These are phyloP conservation scores for Lasiodiplodia sp. DNA, from an alignment of 2,329 filamentous ascomycete genomes.

Conservation along the genomic window DNA sequence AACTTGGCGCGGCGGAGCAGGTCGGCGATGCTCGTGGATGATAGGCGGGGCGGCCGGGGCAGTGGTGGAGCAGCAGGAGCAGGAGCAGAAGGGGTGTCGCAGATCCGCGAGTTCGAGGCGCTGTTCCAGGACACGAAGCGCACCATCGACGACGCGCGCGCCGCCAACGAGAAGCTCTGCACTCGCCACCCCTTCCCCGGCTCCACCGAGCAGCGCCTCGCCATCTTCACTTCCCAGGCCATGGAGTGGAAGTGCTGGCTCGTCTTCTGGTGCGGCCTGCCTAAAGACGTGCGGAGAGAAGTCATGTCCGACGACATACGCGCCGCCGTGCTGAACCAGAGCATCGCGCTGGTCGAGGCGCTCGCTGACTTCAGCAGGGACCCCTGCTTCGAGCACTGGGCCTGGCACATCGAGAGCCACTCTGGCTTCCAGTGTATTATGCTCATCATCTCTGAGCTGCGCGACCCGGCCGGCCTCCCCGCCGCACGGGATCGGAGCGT, in stretches of 20 bases:
- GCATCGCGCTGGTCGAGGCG: not conserved
- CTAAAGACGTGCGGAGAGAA: not conserved
- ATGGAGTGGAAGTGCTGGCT: conserved; percentile 17
- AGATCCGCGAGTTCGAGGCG: not conserved
- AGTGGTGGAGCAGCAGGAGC: not conserved
- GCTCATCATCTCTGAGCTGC: conserved; percentile 46
- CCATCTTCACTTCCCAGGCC: not conserved
- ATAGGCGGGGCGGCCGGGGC: conserved; percentile 33
- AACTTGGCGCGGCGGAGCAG: too few species aligned
- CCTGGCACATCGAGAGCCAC: conserved; percentile 45
- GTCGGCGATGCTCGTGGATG: too few species aligned
- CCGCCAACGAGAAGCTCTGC: not conserved
- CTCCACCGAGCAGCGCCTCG: not conserved
- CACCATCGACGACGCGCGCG: not conserved
- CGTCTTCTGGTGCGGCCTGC: conserved; percentile 4
- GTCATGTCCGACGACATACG: not conserved
- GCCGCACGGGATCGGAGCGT: too few species aligned
- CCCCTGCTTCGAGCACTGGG: conserved; percentile 10
- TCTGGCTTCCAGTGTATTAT: conserved; percentile 38
- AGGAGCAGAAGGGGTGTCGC: not conserved
- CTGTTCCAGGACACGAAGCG: not conserved
- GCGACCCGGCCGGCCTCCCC: conserved; percentile 35
- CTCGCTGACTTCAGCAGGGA: not conserved
- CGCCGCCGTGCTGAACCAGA: not conserved
- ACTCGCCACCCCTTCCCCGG: not conserved